Evolutionary conservation across 2,329 filamentous ascomycete species (phyloP).

Genomic region (Chaetomiaceae sp.): DNA sequence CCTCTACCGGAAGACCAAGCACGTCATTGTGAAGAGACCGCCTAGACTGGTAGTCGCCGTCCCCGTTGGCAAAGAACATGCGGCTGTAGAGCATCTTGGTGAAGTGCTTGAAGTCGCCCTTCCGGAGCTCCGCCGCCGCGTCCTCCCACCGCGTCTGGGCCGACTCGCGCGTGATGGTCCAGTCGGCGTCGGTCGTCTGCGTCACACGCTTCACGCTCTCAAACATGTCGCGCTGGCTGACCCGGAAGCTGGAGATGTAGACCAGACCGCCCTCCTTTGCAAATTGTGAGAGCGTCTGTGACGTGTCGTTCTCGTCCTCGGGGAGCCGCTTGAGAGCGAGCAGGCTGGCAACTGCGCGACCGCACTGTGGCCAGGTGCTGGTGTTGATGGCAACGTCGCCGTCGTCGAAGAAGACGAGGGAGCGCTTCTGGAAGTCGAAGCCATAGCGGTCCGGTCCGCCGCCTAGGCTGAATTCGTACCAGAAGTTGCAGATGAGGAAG

Average conservation of each 20-base stretch:
- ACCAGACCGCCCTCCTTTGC: constrained; percentile 45
- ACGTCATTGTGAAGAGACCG: constrained; percentile 46
- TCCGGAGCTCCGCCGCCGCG: constrained; percentile 41
- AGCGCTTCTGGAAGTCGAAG: constrained; percentile 18
- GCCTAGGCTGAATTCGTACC: constrained; percentile 49
- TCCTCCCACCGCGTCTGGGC: constrained; percentile 44
- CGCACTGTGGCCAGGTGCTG: constrained; percentile 55
- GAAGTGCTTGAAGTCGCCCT: constrained; percentile 31
- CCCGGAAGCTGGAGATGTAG: constrained; percentile 51
- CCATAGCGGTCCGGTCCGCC: constrained; percentile 26
- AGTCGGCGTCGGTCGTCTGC: constrained; percentile 53
- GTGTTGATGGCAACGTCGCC: constrained; percentile 52
- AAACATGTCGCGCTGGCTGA: constrained; percentile 62
- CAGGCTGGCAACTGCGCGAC: constrained; percentile 35
- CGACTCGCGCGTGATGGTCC: constrained; percentile 49
- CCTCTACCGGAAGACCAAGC: constrained; percentile 54
- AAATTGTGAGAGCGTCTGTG: constrained; percentile 17
- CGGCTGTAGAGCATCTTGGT: constrained; percentile 48
- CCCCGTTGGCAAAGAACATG: too few relatives aligned
- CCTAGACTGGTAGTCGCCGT: constrained; percentile 34
- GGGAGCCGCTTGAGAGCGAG: too few relatives aligned
- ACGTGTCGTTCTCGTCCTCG: constrained; percentile 12
- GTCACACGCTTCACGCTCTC: constrained; percentile 55
- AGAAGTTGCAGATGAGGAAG: constrained; percentile 40
- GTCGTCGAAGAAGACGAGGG: constrained; percentile 44